A percentile compares a stretch with the other conserved stretches of the same genome.
phyloP scores from a whole-genome alignment of 352 stramenopile genomes.

The Pythium sukuiense region DNA sequence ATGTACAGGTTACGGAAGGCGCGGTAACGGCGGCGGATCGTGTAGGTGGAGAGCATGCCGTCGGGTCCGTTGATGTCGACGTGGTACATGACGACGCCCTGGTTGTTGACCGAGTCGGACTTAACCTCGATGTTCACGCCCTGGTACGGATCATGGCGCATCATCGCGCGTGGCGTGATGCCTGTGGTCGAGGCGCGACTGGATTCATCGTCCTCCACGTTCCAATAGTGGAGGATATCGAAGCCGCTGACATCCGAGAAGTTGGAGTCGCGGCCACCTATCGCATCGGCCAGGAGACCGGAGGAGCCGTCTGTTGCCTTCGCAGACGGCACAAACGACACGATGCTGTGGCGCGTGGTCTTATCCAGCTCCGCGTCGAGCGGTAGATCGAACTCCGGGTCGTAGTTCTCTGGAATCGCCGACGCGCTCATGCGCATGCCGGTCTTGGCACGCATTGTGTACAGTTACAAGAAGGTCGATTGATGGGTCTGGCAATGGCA shows the following conservation, averaged over 20 bases:
- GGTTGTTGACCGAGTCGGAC: slow-evolving; percentile 53
- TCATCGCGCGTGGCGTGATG: slow-evolving; percentile 35
- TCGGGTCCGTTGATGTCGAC: slow-evolving; percentile 83
- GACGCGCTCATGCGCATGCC: slow-evolving; percentile 52
- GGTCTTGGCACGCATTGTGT: slow-evolving; percentile 19
- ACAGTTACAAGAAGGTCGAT: background rate
- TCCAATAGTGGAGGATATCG: slow-evolving; percentile 62
- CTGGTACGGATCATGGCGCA: slow-evolving; percentile 55
- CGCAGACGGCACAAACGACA: slow-evolving; percentile 41
- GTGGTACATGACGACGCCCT: slow-evolving; percentile 84
- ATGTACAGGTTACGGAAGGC: slow-evolving; percentile 81
- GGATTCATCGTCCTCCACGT: slow-evolving; percentile 36
- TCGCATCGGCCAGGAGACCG: background rate
- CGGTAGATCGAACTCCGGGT: slow-evolving; percentile 46
- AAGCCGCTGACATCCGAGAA: slow-evolving; percentile 67
- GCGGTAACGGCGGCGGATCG: slow-evolving; percentile 76
- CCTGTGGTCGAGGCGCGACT: slow-evolving; percentile 26
- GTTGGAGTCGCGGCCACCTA: slow-evolving; percentile 45
- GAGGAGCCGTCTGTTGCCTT: slow-evolving; percentile 24
- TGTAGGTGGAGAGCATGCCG: slow-evolving; percentile 80
- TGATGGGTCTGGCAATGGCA: background rate
- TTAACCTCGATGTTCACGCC: slow-evolving; percentile 55
- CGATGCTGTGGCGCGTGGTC: slow-evolving; percentile 59
- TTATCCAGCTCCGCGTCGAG: slow-evolving; percentile 30
- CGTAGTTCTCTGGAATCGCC: slow-evolving; percentile 44